Percentiles rank a stretch among this genome's conserved stretches.
Conservation (phyloP, 208 protist species). For the Entamoeba nuttalli region DNA sequence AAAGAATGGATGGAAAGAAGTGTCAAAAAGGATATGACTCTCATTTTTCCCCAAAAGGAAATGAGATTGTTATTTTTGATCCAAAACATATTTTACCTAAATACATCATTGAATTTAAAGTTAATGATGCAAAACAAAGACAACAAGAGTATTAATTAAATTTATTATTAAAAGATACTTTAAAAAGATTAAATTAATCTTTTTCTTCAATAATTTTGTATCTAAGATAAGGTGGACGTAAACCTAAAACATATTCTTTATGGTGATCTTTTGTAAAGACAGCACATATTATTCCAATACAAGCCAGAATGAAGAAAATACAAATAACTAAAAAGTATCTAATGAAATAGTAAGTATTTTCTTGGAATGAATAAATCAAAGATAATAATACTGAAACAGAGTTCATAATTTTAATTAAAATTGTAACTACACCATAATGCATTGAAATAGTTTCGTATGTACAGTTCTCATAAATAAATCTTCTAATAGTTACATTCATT, state of each 20-base stretch:
- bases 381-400: background rate
- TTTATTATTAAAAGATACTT: too few relatives aligned
- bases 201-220: background rate
- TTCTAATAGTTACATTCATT: background rate
- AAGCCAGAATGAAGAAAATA: background rate
- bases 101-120: background rate
- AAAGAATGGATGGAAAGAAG: background rate
- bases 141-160: background rate
- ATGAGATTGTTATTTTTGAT: background rate
- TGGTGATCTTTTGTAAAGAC: background rate
- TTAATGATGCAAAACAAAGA: background rate
- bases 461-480: background rate
- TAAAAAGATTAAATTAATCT: background rate
- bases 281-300: background rate
- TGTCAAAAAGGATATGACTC: background rate
- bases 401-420: background rate
- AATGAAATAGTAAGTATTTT: background rate
- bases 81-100: background rate
- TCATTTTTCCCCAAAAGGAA: background rate
- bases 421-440: background rate
- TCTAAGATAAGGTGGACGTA: background rate
- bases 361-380: background rate
- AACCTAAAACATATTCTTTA: background rate
- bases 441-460: background rate
- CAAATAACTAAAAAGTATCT: background rate